phyloP scores from a whole-genome alignment of 371 early-diverging fungal genomes.

The Rhizopus delemar region DNA sequence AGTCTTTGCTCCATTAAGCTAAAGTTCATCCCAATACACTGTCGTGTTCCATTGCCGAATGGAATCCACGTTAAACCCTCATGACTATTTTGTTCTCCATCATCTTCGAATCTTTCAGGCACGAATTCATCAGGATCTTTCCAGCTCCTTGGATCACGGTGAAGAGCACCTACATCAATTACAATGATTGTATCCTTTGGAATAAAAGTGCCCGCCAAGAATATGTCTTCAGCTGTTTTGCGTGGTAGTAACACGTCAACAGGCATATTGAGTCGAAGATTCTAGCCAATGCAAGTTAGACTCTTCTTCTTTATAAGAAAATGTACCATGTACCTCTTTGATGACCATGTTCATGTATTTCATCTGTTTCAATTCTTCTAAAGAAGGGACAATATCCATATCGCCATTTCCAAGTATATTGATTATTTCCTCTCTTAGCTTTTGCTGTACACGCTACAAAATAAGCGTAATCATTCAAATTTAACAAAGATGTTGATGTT shows the following conservation, averaged over 20 bases:
- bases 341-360: constrained; percentile 45
- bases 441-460: constrained; percentile 48
- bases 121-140: constrained; percentile 20
- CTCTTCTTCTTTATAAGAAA: neutral
- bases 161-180: constrained; percentile 39
- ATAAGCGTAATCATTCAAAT: constrained; percentile 1
- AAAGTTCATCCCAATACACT: constrained; percentile 40
- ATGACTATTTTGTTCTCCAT: constrained; percentile 8
- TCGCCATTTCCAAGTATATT: constrained; percentile 46
- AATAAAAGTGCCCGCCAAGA: constrained; percentile 34
- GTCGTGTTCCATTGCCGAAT: constrained; percentile 32
- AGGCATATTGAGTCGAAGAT: constrained; percentile 48
- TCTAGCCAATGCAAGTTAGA: constrained; percentile 26
- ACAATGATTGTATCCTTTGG: constrained; percentile 44
- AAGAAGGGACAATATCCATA: constrained; percentile 42
- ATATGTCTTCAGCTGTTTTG: constrained; percentile 26
- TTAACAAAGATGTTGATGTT: neutral
- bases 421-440: constrained; percentile 52
- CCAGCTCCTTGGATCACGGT: constrained; percentile 27
- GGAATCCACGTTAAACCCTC: constrained; percentile 28
- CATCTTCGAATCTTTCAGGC: constrained; percentile 27
- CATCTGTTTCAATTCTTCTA: constrained; percentile 45
- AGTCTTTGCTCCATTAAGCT: constrained; percentile 34
- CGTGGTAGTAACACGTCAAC: constrained; percentile 17
- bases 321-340: constrained; percentile 22